Evolutionary conservation across 371 early-diverging fungal species (phyloP).

Genomic region (Mortierella sp.): DNA sequence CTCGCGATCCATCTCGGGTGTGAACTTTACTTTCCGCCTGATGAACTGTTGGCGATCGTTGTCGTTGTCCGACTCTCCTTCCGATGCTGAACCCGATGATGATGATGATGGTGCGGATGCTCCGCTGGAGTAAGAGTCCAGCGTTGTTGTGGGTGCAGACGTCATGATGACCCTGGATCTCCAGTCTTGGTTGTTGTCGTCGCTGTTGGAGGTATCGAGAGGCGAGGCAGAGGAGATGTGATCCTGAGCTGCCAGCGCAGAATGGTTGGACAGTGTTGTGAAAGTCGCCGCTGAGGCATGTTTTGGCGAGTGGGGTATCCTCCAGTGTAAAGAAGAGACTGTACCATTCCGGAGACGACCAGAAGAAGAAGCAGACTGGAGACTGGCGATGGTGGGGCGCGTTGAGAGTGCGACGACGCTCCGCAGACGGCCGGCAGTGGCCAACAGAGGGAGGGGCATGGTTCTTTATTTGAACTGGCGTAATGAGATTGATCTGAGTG

Average conservation of each 20-base stretch:
- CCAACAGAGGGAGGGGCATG: constrained; percentile 14
- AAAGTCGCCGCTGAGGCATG: not conserved
- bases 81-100: not conserved
- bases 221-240: not conserved
- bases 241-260: not conserved
- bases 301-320: not conserved
- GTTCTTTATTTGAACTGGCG: not conserved
- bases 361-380: not conserved
- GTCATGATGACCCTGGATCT: not conserved
- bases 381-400: not conserved
- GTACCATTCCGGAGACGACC: not conserved
- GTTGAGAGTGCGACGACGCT: not conserved
- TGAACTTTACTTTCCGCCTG: constrained; percentile 25
- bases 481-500: not conserved
- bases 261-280: constrained; percentile 1
- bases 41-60: not conserved
- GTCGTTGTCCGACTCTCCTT: not conserved
- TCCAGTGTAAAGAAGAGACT: not conserved
- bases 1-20: constrained; percentile 43
- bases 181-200: not conserved
- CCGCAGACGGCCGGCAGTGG: constrained; percentile 10
- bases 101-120: not conserved
- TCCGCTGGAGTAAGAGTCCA: too few relatives aligned
- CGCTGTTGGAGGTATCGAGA: not conserved
- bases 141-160: not conserved